Evolutionary conservation across 2,329 filamentous ascomycete genomes (phyloP).

Genomic region (Leptographium flavum): DNA sequence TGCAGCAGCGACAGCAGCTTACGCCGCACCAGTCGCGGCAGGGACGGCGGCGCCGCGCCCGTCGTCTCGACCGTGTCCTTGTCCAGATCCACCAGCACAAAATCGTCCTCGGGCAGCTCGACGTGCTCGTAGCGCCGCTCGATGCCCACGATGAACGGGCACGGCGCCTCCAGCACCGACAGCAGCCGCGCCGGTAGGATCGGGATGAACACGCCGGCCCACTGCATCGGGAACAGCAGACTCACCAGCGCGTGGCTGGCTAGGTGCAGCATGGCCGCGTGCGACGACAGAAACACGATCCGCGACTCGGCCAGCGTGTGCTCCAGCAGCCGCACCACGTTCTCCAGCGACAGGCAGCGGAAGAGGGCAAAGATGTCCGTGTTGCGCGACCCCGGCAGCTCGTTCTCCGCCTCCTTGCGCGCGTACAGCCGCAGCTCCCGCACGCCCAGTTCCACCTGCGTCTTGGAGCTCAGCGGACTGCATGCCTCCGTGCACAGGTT

Average conservation of each 20-base stretch:
- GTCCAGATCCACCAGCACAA: slow-evolving; percentile 87
- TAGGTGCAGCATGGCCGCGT: slow-evolving; percentile 90
- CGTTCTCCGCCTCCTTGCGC: slow-evolving; percentile 82
- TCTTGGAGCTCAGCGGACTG: slow-evolving; percentile 83
- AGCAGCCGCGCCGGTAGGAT: slow-evolving; percentile 76
- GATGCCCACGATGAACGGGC: slow-evolving; percentile 92
- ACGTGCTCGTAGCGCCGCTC: slow-evolving; percentile 81
- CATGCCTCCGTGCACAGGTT: slow-evolving; percentile 93
- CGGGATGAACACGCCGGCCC: slow-evolving; percentile 90
- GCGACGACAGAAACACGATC: slow-evolving; percentile 90
- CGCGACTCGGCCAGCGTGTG: slow-evolving; percentile 85
- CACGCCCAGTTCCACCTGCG: slow-evolving; percentile 83
- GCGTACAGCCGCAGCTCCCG: slow-evolving; percentile 85
- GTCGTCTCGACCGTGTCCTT: slow-evolving; percentile 82
- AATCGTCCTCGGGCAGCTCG: slow-evolving; percentile 85
- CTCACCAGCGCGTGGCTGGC: slow-evolving; percentile 77
- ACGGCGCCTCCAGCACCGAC: slow-evolving; percentile 84
- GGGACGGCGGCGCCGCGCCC: slow-evolving; percentile 49
- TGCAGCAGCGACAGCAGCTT: slow-evolving; percentile 84
- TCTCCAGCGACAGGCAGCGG: slow-evolving; percentile 75
- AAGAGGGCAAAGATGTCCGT: slow-evolving; percentile 91
- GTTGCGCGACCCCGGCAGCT: slow-evolving; percentile 80
- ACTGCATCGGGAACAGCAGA: slow-evolving; percentile 79
- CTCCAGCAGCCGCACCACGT: slow-evolving; percentile 85
- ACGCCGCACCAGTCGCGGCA: slow-evolving; percentile 78